phyloP scores from a whole-genome alignment of 2,329 filamentous ascomycete species.

The Immersiporthe knoxdaviesiana region DNA sequence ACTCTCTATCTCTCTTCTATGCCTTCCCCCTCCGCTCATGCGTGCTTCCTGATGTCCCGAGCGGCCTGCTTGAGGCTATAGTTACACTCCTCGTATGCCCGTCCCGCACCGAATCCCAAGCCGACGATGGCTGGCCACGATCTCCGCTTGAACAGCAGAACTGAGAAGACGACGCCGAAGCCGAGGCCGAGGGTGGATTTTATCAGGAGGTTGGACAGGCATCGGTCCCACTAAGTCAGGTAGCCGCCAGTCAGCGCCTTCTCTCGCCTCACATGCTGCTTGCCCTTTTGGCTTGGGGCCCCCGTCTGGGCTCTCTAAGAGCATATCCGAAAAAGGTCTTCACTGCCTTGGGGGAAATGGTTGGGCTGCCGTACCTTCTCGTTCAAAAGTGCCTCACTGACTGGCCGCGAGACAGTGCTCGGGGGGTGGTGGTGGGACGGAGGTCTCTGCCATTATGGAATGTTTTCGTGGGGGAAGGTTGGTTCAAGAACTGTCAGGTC shows the following conservation, averaged over 20 bases:
- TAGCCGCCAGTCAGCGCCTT: constrained; percentile 13
- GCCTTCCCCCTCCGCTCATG: constrained; percentile 38
- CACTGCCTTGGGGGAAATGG: not conserved
- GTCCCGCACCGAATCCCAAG: constrained; percentile 90
- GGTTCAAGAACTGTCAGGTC: constrained; percentile 4
- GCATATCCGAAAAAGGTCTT: not conserved
- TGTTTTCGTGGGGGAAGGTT: constrained; percentile 10
- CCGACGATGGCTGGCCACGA: constrained; percentile 97
- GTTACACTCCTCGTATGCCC: constrained; percentile 99
- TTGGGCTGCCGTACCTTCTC: constrained; percentile 76
- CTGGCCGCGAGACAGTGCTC: constrained; percentile 74
- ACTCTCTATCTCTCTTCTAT: not conserved
- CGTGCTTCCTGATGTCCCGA: constrained; percentile 59
- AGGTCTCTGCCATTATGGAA: constrained; percentile 57
- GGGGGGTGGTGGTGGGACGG: constrained; percentile 61
- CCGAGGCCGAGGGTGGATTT: constrained; percentile 93
- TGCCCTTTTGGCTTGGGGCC: no score
- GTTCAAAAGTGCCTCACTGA: constrained; percentile 97
- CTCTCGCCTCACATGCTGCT: no score
- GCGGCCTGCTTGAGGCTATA: constrained; percentile 69
- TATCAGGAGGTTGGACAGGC: constrained; percentile 95
- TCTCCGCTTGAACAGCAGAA: constrained; percentile 96
- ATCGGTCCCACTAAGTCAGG: constrained; percentile 89
- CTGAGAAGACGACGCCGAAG: constrained; percentile 98
- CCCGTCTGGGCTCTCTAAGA: no score